Evolutionary conservation across 1,284 basidiomycete genomes (phyloP).

Genomic region (Wallemia mellicola): DNA sequence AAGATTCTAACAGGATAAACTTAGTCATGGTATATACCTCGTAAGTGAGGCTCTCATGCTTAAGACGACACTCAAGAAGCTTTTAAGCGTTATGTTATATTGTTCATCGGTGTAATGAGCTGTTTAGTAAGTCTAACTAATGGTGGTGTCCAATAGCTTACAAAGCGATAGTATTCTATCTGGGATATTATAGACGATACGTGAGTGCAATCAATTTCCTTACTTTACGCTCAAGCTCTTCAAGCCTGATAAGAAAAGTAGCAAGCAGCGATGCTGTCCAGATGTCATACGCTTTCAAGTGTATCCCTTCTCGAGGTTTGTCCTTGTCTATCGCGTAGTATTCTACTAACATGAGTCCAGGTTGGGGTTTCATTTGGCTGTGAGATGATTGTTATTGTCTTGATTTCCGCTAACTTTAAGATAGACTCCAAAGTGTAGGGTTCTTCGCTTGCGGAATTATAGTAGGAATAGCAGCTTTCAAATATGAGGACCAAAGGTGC

Average conservation of each 20-base stretch:
- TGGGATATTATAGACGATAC: conserved; percentile 1
- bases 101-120: not conserved
- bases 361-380: not conserved
- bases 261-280: not conserved
- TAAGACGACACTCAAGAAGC: no score
- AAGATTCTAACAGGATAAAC: not conserved
- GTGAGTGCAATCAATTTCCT: not conserved
- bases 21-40: not conserved
- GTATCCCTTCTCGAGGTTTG: not conserved
- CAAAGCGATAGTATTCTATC: not conserved
- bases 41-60: not conserved
- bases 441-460: not conserved
- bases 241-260: not conserved
- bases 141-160: not conserved
- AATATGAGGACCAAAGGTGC: not conserved
- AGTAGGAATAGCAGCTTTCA: not conserved
- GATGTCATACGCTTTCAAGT: not conserved
- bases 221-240: not conserved
- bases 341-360: no score
- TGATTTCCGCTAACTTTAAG: not conserved
- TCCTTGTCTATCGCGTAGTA: no score
- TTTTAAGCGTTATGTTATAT: not conserved
- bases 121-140: not conserved
- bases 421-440: not conserved
- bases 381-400: not conserved